Evolutionary conservation across 1,139 yeast species (phyloP), one percentile per base, ranked within the genome.

Genomic region (Scheffersomyces insectosa): DNA sequence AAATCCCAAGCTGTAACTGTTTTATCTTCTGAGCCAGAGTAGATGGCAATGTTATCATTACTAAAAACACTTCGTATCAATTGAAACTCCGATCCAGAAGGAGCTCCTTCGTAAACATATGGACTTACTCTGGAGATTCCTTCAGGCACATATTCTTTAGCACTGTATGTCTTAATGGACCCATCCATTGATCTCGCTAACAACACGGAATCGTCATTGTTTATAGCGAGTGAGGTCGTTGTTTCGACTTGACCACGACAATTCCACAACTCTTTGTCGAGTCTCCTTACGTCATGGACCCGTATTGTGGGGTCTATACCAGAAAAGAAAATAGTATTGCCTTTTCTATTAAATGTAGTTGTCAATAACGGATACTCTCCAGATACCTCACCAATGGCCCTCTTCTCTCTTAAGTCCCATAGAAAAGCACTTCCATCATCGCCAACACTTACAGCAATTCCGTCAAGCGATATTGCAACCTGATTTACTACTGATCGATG

Each of bases 271-370:
- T 79, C 71, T 10, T 54, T 46, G 5, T 63, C 62, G 25, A 66
- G 51, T 28, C 63, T 62, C 49, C 83, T 62, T 28, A 77, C 44
- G 53, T 86, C 93, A 63, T 74, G 82, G 1, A 82, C 84, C 39
- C 66, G 60, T 0, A 88, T 72, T 0, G 70, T 63, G 1, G 89
- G 85, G 46, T 87, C 93, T 3, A 88, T 77, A 0, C 96, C 96
- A 0, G 84, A 70, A 4, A 80, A 68, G 51, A 72, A 87, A 3
- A 85, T 52, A 6, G 64, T 63, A 9, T 65, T 55, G 1, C 78
- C 83, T 29, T 60, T 59, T 3, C 56, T 48, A 43, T 63, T 63
- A 42, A 67, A 57, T 1, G 76, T 73, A 5, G 84, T 79, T 0
- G 88, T 69, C 13, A 86, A 61, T 2, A 87, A 53, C 0, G 95